Evolutionary conservation across 176 grass and related monocot species (phyloP).

Genomic region (Dendrocalamus sinicus): DNA sequence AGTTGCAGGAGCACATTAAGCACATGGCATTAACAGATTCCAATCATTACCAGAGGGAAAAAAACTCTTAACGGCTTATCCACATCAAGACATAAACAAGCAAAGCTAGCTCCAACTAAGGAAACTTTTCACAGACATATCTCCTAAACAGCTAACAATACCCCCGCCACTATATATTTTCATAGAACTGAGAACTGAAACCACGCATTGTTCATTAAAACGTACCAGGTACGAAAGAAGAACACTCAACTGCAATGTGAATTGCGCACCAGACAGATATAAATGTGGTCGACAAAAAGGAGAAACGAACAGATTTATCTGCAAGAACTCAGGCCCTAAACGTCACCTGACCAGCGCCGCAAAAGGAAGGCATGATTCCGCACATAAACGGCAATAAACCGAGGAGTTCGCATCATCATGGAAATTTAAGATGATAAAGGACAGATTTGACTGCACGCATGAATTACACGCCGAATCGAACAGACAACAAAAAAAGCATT

Average conservation of each 20-base stretch:
- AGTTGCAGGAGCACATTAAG: slow-evolving; percentile 13
- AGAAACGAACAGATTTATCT: background rate
- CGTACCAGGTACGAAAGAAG: background rate
- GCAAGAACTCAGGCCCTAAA: background rate
- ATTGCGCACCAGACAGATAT: background rate
- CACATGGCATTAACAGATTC: background rate
- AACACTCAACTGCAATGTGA: background rate
- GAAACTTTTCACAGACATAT: background rate
- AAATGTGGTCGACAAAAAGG: background rate
- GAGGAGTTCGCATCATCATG: background rate
- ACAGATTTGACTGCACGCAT: background rate
- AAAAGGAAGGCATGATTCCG: background rate
- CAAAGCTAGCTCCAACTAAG: background rate
- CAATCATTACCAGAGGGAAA: background rate
- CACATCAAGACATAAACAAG: background rate
- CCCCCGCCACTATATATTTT: too few relatives aligned
- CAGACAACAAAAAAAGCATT: background rate
- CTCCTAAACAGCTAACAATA: background rate
- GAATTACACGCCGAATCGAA: background rate
- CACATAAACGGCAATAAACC: background rate
- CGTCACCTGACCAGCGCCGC: background rate
- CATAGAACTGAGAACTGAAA: slow-evolving; percentile 7
- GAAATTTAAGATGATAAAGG: background rate
- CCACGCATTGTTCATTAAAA: background rate
- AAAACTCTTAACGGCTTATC: background rate